Evolutionary conservation across 768 basidiomycete genomes (phyloP), one percentile per base, ranked within the genome.

Genomic region (Filobasidium floriforme): DNA sequence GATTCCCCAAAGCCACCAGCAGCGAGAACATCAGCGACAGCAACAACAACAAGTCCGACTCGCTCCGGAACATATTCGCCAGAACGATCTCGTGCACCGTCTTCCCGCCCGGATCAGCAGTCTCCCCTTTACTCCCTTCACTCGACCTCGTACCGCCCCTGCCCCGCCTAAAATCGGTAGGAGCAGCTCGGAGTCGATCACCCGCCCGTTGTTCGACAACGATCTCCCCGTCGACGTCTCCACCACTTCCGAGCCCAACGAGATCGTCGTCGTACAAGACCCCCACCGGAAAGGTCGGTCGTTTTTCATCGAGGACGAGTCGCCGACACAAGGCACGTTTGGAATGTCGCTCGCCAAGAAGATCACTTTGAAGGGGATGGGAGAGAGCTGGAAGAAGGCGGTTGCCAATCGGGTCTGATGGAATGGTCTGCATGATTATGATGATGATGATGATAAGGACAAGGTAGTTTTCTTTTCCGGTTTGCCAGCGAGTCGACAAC

Each of bases 91-190:
- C 7, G 22, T 19, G 5, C 2, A 15, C 7, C 29, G 15, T 57
- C 54, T 24, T 24, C 54, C 24, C 26, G 3, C 15, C 15, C 22
- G 54, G 26, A 57, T 57, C 46, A 49, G 46, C 22, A 49, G 46
- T 49, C n/a, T 59, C 10, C 64, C 64, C 7, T 29, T 40, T 32
- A 65, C 64, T n/a, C 59, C 64, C 12, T 65, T 65, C 32, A 41
- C 32, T 7, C 43, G 57, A 1, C 64, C 64, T 14, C 64, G 64
- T 46, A 29, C 59, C 9, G 64, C 64, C n/a, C 64, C 64, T 24
- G 32, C 44, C n/a, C 64, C 64, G 7, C 64, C 64, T 12, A 40
- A 59, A 15, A 15, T 26, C 22, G 54, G 22, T 1, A 24, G 54
- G 29, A 19, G 24, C 15, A 57, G 54, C 54, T 57, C 54, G 54